These are phyloP conservation scores for Pseudogymnoascus sp. DNA, from an alignment of 2,329 filamentous ascomycete genomes.

Conservation along the genomic window DNA sequence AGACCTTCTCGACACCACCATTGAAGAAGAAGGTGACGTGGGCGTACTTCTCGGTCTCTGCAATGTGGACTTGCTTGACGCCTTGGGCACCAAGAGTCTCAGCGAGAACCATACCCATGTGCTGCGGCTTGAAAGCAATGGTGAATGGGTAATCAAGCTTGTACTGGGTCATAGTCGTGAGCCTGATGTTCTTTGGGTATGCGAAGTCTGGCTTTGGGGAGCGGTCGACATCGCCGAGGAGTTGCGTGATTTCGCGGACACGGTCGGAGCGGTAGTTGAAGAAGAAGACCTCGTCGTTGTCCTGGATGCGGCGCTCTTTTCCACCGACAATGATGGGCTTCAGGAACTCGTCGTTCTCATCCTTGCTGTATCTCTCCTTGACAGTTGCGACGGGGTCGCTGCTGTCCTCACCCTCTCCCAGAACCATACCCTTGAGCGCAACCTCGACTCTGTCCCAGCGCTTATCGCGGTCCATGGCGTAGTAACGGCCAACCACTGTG, in stretches of 20 bases:
- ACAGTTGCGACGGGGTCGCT: slow-evolving; percentile 79
- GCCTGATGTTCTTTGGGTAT: slow-evolving; percentile 77
- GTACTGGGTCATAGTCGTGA: slow-evolving; percentile 98
- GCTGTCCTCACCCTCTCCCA: slow-evolving; percentile 78
- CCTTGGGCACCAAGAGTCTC: slow-evolving; percentile 90
- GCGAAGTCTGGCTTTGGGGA: slow-evolving; percentile 85
- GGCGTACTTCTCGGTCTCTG: slow-evolving; percentile 98
- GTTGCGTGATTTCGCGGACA: slow-evolving; percentile 89
- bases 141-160: slow-evolving; percentile 91
- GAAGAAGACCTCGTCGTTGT: slow-evolving; percentile 90
- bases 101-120: slow-evolving; percentile 96
- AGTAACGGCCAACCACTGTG: slow-evolving; percentile 92
- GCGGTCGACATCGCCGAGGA: slow-evolving; percentile 85
- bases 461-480: slow-evolving; percentile 99
- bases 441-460: slow-evolving; percentile 92
- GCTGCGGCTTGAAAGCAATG: slow-evolving; percentile 85
- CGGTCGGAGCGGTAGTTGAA: slow-evolving; percentile 99
- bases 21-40: slow-evolving; percentile 99
- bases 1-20: slow-evolving; percentile 93
- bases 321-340: slow-evolving; percentile 95
- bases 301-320: slow-evolving; percentile 75
- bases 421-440: slow-evolving; percentile 76
- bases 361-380: slow-evolving; percentile 77
- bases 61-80: slow-evolving; percentile 88
- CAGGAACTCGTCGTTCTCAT: slow-evolving; percentile 93